Conservation (phyloP, 2,329 filamentous ascomycete genomes). For the Shiraia sp. region DNA sequence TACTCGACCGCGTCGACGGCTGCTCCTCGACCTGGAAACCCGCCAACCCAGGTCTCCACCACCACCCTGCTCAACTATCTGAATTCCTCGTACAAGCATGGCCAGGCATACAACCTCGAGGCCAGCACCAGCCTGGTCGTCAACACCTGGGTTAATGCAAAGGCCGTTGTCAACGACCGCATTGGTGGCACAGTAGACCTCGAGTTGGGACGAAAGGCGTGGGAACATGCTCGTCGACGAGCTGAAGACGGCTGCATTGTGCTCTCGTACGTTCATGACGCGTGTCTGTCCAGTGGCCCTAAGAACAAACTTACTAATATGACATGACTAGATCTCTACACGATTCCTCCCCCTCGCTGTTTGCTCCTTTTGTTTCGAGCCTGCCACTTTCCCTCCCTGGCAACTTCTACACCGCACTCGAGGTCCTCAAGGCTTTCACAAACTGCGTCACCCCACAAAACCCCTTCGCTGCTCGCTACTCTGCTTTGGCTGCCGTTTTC, state of each 20-base stretch:
- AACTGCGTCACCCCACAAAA: slow-evolving; percentile 87
- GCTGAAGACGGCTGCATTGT: slow-evolving; percentile 95
- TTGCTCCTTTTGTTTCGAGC: slow-evolving; percentile 78
- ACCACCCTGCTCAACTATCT: slow-evolving; percentile 90
- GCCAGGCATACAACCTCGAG: slow-evolving; percentile 83
- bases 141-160: slow-evolving; percentile 90
- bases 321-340: slow-evolving; percentile 74
- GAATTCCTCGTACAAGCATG: slow-evolving; percentile 83
- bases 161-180: slow-evolving; percentile 70
- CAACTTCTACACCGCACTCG: slow-evolving; percentile 75
- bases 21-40: slow-evolving; percentile 59
- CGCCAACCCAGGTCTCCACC: slow-evolving; percentile 82
- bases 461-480: slow-evolving; percentile 79
- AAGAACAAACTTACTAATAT: no score
- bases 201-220: slow-evolving; percentile 77
- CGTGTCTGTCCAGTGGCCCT: no score
- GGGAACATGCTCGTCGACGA: slow-evolving; percentile 93
- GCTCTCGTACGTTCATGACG: slow-evolving; percentile 79
- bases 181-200: slow-evolving; percentile 79
- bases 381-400: slow-evolving; percentile 79
- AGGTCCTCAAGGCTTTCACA: slow-evolving; percentile 83
- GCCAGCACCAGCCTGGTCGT: slow-evolving; percentile 89
- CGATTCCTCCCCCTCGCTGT: slow-evolving; percentile 80
- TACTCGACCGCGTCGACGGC: slow-evolving; percentile 65
- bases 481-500: slow-evolving; percentile 78